phyloP scores from a whole-genome alignment of 2,329 filamentous ascomycete species.

The Pseudogymnoascus sp. region DNA sequence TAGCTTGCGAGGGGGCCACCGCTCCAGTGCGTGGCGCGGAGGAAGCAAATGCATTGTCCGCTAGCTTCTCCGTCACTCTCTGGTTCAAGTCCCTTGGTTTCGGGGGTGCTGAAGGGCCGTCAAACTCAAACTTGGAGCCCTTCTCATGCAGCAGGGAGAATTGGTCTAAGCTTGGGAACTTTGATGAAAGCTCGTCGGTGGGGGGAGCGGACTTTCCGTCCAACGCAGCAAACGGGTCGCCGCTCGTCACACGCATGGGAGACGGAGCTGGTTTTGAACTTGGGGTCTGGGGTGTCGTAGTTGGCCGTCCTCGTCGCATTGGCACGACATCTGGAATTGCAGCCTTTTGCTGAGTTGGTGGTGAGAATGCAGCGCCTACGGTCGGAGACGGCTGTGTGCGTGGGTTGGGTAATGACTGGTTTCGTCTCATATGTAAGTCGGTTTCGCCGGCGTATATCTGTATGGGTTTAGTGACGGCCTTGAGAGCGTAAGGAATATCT shows the following conservation, averaged over 20 bases:
- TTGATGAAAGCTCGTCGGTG: slow-evolving; percentile 71
- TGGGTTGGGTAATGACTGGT: slow-evolving; percentile 47
- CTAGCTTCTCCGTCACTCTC: slow-evolving; percentile 65
- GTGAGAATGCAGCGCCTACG: slow-evolving; percentile 74
- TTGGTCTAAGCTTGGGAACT: slow-evolving; percentile 87
- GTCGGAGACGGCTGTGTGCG: slow-evolving; percentile 39
- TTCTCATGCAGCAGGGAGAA: slow-evolving; percentile 85
- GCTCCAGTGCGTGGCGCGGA: slow-evolving; percentile 24
- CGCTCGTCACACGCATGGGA: slow-evolving; percentile 58
- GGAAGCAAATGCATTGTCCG: slow-evolving; percentile 70
- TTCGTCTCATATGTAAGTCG: slow-evolving; percentile 47
- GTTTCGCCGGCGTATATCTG: slow-evolving; percentile 64
- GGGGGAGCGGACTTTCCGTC: slow-evolving; percentile 57
- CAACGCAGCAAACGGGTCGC: slow-evolving; percentile 84
- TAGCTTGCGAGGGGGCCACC: slow-evolving; percentile 12
- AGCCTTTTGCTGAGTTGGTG: slow-evolving; percentile 62
- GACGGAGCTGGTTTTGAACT: slow-evolving; percentile 54
- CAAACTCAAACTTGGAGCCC: slow-evolving; percentile 77
- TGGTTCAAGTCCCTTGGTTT: slow-evolving; percentile 50
- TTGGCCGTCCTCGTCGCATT: slow-evolving; percentile 81
- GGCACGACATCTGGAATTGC: slow-evolving; percentile 82
- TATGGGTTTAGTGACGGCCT: slow-evolving; percentile 14
- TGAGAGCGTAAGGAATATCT: slow-evolving; percentile 28
- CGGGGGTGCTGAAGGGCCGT: slow-evolving; percentile 43
- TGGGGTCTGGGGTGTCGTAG: slow-evolving; percentile 38